Evolutionary conservation across 78 protist genomes (phyloP).

Genomic region (Protostelium mycophagum): DNA sequence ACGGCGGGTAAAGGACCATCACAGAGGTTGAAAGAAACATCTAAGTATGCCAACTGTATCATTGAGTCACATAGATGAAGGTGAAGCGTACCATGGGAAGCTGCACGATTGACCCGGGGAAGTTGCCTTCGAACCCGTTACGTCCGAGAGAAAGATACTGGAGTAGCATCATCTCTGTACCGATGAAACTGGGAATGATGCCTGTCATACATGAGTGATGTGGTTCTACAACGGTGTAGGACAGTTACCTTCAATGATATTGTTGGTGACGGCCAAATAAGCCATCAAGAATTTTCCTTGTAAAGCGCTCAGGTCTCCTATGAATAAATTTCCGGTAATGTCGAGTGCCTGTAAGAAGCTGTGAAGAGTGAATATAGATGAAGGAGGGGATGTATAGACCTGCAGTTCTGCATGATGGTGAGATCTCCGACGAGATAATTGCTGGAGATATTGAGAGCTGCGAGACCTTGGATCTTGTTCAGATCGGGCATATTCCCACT

Average conservation of each 20-base stretch:
- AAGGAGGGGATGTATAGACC: not conserved
- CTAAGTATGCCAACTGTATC: not conserved
- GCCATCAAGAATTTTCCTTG: no score
- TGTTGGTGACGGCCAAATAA: not conserved
- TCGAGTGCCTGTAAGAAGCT: not conserved
- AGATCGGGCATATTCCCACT: not conserved
- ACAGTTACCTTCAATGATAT: not conserved
- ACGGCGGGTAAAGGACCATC: not conserved
- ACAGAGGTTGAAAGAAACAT: not conserved
- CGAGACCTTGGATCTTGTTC: not conserved
- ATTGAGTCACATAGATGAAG: no score
- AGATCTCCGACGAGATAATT: not conserved
- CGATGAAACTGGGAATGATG: not conserved
- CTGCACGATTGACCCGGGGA: not conserved
- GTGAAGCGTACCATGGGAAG: no score
- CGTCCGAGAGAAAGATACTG: not conserved
- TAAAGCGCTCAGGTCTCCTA: not conserved
- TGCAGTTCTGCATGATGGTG: not conserved
- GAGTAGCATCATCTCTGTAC: not conserved
- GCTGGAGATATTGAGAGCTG: not conserved
- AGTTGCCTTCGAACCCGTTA: not conserved
- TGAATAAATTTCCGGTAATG: not conserved
- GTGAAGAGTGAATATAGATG: not conserved
- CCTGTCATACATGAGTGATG: not conserved
- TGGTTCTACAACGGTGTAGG: not conserved